Conservation (phyloP, 371 early-diverging fungal genomes). For the Choanephora cucurbitarum region DNA sequence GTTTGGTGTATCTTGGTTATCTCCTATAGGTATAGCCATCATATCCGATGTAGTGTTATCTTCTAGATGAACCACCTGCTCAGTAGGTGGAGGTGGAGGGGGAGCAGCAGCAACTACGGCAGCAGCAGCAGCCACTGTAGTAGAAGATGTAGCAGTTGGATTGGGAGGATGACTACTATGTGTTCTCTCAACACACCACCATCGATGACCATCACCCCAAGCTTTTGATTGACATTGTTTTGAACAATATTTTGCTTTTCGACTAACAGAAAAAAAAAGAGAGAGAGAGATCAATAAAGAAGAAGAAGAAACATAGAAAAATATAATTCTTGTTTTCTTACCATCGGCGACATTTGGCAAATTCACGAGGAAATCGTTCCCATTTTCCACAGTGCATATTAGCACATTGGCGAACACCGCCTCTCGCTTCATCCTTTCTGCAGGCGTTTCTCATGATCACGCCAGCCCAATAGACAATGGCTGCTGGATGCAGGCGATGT, state of each 20-base stretch:
- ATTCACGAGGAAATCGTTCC: conserved; percentile 77
- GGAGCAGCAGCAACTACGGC: conserved; percentile 32
- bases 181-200: conserved; percentile 78
- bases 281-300: neutral
- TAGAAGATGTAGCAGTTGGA: conserved; percentile 33
- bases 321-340: no score
- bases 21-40: conserved; percentile 30
- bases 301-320: neutral
- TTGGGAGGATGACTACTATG: conserved; percentile 30
- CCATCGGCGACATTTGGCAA: conserved; percentile 81
- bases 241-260: conserved; percentile 81
- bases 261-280: conserved; percentile 22
- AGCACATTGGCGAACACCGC: conserved; percentile 75
- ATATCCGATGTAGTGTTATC: conserved; percentile 27
- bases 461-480: conserved; percentile 78
- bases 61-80: conserved; percentile 38
- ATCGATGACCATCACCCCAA: conserved; percentile 78
- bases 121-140: conserved; percentile 36
- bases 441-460: conserved; percentile 84
- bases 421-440: conserved; percentile 72
- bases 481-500: conserved; percentile 62
- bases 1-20: conserved; percentile 12
- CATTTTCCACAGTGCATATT: conserved; percentile 76
- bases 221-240: conserved; percentile 75
- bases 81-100: conserved; percentile 32